Evolutionary conservation across 352 stramenopile genomes (phyloP).

Genomic region (Pythium folliculosum): DNA sequence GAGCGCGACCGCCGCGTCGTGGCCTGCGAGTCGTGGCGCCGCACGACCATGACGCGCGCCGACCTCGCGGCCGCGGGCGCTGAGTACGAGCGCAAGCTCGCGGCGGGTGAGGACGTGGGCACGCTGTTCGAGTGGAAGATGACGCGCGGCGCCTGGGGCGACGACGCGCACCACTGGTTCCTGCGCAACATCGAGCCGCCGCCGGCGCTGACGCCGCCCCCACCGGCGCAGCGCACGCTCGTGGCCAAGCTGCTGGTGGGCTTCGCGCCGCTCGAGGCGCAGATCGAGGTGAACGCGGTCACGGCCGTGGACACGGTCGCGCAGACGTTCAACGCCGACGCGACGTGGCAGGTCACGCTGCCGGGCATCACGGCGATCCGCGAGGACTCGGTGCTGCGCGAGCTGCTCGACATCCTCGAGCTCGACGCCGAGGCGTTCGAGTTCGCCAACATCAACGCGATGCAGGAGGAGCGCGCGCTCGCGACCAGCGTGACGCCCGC

Average conservation of each 20-base stretch:
- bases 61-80: slow-evolving; percentile 17
- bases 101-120: background rate
- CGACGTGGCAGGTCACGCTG: slow-evolving; percentile 37
- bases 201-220: background rate
- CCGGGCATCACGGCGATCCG: slow-evolving; percentile 33
- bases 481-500: slow-evolving; percentile 16
- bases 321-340: slow-evolving; percentile 34
- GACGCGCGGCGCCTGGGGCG: slow-evolving; percentile 47
- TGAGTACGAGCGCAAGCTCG: background rate
- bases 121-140: slow-evolving; percentile 58
- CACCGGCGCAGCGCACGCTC: background rate
- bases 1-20: slow-evolving; percentile 30
- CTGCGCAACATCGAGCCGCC: slow-evolving; percentile 43
- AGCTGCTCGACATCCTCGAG: slow-evolving; percentile 37
- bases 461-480: slow-evolving; percentile 17
- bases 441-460: slow-evolving; percentile 34
- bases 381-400: slow-evolving; percentile 33
- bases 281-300: slow-evolving; percentile 32
- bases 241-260: slow-evolving; percentile 28
- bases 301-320: slow-evolving; percentile 32
- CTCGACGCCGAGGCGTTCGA: slow-evolving; percentile 36
- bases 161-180: slow-evolving; percentile 49
- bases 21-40: slow-evolving; percentile 47
- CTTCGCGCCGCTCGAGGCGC: slow-evolving; percentile 26
- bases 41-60: slow-evolving; percentile 25